Percentiles rank a stretch among this genome's conserved stretches.
phyloP scores from a whole-genome alignment of 192 early-diverging fungal genomes.

The Gaertneriomyces semiglobifer region DNA sequence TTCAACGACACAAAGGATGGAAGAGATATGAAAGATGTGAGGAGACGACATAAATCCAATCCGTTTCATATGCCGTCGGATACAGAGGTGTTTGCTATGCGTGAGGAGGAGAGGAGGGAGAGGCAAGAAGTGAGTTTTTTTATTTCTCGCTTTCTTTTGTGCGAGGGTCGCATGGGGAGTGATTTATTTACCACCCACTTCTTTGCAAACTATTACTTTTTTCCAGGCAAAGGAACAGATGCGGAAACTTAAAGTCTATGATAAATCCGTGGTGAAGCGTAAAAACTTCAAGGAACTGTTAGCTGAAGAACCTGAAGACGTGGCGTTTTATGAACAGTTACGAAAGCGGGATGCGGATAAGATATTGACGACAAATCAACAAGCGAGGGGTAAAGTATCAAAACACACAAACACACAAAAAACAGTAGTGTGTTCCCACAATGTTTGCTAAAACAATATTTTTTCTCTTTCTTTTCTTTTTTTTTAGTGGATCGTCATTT shows the following conservation, averaged over 20 bases:
- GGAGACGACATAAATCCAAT: slow-evolving; percentile 20
- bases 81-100: slow-evolving; percentile 52
- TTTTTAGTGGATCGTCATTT: slow-evolving; percentile 49
- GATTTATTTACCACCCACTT: not conserved
- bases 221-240: slow-evolving; percentile 42
- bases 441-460: not conserved
- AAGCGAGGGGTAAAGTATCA: slow-evolving; percentile 40
- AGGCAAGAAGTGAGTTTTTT: slow-evolving; percentile 45
- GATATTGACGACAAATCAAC: slow-evolving; percentile 41
- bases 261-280: slow-evolving; percentile 44
- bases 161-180: no score
- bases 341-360: slow-evolving; percentile 51
- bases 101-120: slow-evolving; percentile 43
- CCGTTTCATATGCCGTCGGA: slow-evolving; percentile 58
- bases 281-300: slow-evolving; percentile 56
- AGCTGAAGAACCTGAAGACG: slow-evolving; percentile 54
- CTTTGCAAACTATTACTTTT: not conserved
- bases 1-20: not conserved
- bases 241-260: slow-evolving; percentile 45
- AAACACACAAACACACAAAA: not conserved
- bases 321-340: slow-evolving; percentile 47
- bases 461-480: not conserved
- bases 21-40: not conserved
- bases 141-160: not conserved
- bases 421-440: not conserved